Base-by-base conservation (phyloP, 176 grass and related monocot genomes). In the Echinochloa phyllopogon region DNA sequence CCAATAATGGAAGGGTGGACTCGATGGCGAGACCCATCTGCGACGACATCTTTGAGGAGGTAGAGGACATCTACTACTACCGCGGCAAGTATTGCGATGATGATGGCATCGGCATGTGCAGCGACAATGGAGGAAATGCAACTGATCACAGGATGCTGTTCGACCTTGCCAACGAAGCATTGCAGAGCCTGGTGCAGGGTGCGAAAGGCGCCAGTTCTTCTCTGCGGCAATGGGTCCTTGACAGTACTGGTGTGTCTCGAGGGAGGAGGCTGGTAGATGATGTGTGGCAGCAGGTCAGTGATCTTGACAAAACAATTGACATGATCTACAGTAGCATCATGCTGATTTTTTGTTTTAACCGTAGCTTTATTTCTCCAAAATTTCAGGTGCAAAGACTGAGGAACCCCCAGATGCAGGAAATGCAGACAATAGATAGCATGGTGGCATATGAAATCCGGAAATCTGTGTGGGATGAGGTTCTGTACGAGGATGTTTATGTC, bases 91-190 rank as follows among this genome's bases (percentile, higher is more conserved):
- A 70, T 27, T 17, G 9, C 20, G 15, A 0, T 13, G 33, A 23
- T 27, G 13, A 59, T 24, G 37, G 0, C 65, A 57, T 10, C 18
- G 3, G 6, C 17, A 4, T 55, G 8, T 56, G 6, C 55, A 44
- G 16, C 40, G 17, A 43, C 25, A 2, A n/a, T 33, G 76, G 71
- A 5, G 77, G 53, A 20, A 15, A 20, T 6, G 69, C 61, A 5
- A 77, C 69, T 61, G 58, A 88, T 39, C 86, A 86, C 53, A 91
- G 85, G 65, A 39, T 94, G 85, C 75, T 97, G 8, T 94, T 92
- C 77, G 90, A 97, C 75, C 88, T 94, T 45, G 86, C 88, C 36
- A 93, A 93, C 25, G 92, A 97, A 60, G 90, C 90, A 4, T 12
- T 94, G 88, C 72, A 81, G 62, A 84, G 24, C 18, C 4, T 92